These are phyloP conservation scores for Podaxis sp. DNA, from an alignment of 768 basidiomycete genomes.

Conservation along the genomic window DNA sequence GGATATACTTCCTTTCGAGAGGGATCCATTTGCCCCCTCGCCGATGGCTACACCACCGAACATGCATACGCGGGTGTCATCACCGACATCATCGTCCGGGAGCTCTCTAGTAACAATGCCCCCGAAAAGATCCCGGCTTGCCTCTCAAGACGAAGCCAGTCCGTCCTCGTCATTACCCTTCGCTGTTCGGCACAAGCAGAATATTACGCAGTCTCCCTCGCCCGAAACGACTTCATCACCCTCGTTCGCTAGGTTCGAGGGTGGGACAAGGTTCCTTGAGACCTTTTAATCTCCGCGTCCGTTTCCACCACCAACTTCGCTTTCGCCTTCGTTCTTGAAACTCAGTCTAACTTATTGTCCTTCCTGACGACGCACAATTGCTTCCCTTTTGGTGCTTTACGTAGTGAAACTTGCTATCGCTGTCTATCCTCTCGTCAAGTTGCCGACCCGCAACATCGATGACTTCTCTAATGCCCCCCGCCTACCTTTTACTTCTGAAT, in stretches of 20 bases:
- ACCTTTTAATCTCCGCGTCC: background rate
- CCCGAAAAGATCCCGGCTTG: background rate
- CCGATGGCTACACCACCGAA: background rate
- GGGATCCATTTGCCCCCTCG: constrained; percentile 4
- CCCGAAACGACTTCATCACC: background rate
- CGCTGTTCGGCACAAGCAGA: background rate
- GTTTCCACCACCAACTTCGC: background rate
- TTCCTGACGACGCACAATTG: background rate
- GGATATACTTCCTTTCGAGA: background rate
- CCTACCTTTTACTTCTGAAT: background rate
- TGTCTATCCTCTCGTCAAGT: background rate
- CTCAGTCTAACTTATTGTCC: background rate
- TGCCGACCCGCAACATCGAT: background rate
- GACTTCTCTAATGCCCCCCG: background rate
- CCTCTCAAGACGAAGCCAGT: background rate
- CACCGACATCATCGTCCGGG: background rate
- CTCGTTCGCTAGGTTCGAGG: background rate
- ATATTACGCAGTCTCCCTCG: background rate
- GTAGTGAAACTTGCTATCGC: background rate
- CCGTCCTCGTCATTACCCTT: background rate
- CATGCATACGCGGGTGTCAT: constrained; percentile 2
- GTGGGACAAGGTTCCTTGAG: constrained; percentile 6
- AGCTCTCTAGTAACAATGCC: background rate
- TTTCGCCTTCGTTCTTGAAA: background rate
- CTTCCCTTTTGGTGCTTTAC: background rate